Evolutionary conservation across 2,329 filamentous ascomycete species (phyloP).

Genomic region (Decorospora gaudefroyi): DNA sequence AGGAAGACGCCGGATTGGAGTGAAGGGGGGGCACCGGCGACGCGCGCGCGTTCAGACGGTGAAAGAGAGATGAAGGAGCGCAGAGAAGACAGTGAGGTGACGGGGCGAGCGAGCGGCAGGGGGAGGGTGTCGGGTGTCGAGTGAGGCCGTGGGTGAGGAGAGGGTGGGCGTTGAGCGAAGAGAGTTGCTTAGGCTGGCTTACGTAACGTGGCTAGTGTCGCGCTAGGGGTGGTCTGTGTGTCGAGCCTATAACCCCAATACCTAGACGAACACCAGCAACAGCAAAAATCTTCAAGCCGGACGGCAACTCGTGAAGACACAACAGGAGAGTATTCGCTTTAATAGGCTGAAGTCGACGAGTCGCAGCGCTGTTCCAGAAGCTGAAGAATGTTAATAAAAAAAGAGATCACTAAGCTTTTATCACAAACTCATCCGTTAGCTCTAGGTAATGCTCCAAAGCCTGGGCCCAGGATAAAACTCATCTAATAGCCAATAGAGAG

Average conservation of each 20-base stretch:
- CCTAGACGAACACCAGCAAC: neutral
- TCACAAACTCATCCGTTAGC: no score
- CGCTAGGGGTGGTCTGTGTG: slow-evolving; percentile 16
- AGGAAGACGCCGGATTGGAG: slow-evolving; percentile 55
- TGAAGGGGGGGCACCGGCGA: slow-evolving; percentile 27
- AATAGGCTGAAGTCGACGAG: no score
- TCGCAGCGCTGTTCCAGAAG: no score
- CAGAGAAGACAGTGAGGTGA: slow-evolving; percentile 33
- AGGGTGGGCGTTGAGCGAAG: slow-evolving; percentile 23
- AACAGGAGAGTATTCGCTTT: no score
- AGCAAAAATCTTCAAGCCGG: no score
- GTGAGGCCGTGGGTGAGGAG: slow-evolving; percentile 31
- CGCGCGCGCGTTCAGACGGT: slow-evolving; percentile 30
- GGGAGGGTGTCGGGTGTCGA: slow-evolving; percentile 28
- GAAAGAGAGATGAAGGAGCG: slow-evolving; percentile 16
- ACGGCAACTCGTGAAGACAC: no score
- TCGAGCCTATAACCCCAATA: neutral
- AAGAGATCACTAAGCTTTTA: no score
- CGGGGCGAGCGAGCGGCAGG: slow-evolving; percentile 19
- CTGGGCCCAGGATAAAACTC: no score
- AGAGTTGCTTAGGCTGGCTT: slow-evolving; percentile 22
- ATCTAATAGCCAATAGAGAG: no score
- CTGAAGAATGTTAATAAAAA: no score
- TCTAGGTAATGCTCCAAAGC: no score
- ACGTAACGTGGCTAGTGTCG: slow-evolving; percentile 11